A percentile compares a stretch with the other conserved stretches of the same genome.
Evolutionary conservation across 345 rosid genomes (phyloP).

Genomic region (Adansonia digitata): DNA sequence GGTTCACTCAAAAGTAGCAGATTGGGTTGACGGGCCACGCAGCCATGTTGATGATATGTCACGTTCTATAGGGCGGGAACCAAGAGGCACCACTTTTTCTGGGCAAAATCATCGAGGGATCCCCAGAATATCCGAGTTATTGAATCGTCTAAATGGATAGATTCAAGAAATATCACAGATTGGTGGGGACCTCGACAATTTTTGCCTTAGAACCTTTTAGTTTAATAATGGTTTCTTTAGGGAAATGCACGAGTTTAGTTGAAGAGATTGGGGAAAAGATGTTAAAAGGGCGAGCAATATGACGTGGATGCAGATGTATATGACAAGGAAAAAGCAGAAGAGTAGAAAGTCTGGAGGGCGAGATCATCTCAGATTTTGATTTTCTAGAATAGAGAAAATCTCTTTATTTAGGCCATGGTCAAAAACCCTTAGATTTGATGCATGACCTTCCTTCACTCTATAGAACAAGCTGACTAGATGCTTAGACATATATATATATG

Average conservation of each 20-base stretch:
- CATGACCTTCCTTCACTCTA: neutral
- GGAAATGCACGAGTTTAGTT: neutral
- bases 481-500: neutral
- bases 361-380: too few species aligned
- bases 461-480: neutral
- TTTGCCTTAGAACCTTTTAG: neutral
- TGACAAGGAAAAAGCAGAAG: too few species aligned
- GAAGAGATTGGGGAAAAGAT: too few species aligned
- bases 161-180: too few species aligned
- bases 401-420: too few species aligned
- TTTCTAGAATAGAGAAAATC: too few species aligned
- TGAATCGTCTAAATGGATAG: too few species aligned
- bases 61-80: conserved; percentile 12
- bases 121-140: neutral
- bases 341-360: too few species aligned
- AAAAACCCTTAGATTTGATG: neutral
- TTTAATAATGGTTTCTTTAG: neutral
- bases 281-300: too few species aligned
- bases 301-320: conserved; percentile 17
- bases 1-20: neutral
- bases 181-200: too few species aligned
- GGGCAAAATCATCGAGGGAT: neutral
- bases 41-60: neutral
- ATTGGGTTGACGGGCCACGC: neutral
- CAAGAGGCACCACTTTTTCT: neutral